Evolutionary conservation across 164 flowering plant genomes (phyloP), one percentile per base, ranked within the genome.

Genomic region (Vitis rupestris): DNA sequence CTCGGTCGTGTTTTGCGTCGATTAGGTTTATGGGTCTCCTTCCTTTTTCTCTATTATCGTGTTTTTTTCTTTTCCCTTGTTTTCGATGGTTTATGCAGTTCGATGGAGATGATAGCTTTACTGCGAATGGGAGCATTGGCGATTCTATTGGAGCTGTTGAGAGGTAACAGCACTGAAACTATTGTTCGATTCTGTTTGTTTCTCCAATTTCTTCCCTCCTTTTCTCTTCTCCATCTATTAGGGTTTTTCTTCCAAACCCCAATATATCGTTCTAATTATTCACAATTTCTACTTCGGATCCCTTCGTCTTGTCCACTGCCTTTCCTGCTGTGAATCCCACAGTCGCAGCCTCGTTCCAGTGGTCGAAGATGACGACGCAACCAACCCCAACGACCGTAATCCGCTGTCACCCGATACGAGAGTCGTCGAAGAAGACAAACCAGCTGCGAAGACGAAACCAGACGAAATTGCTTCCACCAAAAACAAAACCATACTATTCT

Each of bases 61-160:
- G 4, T 70, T 49, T 67, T 67, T 58, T 76, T 58, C 60, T 50
- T 10, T 59, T 56, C 49, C 50, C 11, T 59, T 16, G 3, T 58
- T 62, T 29, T 52, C 10, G 70, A 30, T 19, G 16, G 27, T 19
- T 61, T 48, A 16, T 63, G 77, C 73, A 82, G 84, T 74, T 71
- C 61, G 82, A 75, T 50, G 71, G 59, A 48, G 75, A 61, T n/a
- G 72, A 68, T 53, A 74, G 62, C 75, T 53, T 62, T 15, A 70
- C 63, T 4, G 82, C 29, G 37, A 79, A 76, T 79, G 79, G 63
- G 8, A 80, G 83, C 76, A 68, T 65, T 23, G 79, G 68, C 13
- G 80, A 80, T 68, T 79, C 81, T 15, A 23, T 74, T 14, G 77
- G 75, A 49, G 82, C 76, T 72, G 65, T 59, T 6, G 80, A 80